Percentiles rank a stretch among this genome's conserved stretches.
phyloP scores from a whole-genome alignment of 352 stramenopile genomes.

The Ophiocytium majus region DNA sequence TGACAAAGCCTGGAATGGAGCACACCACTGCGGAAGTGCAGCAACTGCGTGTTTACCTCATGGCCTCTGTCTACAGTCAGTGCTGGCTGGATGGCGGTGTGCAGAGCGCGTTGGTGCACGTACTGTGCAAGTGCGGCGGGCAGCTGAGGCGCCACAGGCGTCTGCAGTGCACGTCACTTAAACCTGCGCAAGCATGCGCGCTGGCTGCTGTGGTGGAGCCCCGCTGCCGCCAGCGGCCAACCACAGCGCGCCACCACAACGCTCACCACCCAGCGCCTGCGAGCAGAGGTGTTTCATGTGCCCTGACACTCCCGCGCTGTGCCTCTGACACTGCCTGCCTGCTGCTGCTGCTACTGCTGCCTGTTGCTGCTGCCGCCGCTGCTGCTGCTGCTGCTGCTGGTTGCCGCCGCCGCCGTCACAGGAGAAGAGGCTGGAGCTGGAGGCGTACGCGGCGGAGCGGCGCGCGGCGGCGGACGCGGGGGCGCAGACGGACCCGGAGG shows the following conservation, averaged over 20 bases:
- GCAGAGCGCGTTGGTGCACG: not conserved
- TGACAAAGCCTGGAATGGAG: no score
- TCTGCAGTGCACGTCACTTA: not conserved
- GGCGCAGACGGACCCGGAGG: conserved; percentile 24
- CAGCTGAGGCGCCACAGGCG: not conserved
- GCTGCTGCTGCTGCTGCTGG: no score
- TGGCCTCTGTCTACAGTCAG: not conserved
- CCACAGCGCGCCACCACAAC: not conserved
- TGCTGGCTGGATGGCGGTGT: not conserved
- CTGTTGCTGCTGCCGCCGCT: no score
- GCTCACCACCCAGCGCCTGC: no score
- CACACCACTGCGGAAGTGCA: no score
- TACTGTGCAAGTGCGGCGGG: not conserved
- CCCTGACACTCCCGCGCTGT: no score
- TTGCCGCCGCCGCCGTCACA: not conserved
- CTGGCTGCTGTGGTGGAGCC: not conserved
- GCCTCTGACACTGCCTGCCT: not conserved
- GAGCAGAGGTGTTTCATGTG: no score
- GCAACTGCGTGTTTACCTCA: not conserved
- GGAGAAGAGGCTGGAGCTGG: conserved; percentile 34
- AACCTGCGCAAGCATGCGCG: not conserved
- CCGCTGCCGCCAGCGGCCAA: not conserved
- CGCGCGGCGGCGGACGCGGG: not conserved
- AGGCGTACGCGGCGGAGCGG: conserved; percentile 39
- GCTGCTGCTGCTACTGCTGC: conserved; percentile 1